Evolutionary conservation across 306 rosid species (phyloP).

Genomic region (Casuarina cunninghamiana): DNA sequence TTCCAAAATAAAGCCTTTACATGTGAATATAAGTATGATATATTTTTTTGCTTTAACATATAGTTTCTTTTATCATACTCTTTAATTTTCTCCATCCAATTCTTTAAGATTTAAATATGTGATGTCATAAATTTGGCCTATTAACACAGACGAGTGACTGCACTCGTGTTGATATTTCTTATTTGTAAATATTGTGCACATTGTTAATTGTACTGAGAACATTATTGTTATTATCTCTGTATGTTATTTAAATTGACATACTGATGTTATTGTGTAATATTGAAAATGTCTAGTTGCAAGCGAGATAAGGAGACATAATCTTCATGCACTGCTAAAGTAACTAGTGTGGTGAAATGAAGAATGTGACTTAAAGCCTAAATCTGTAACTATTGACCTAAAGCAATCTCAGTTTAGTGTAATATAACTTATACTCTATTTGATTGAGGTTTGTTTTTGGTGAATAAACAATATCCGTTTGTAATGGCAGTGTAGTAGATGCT

Average conservation of each 20-base stretch:
- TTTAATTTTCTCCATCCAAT: not conserved
- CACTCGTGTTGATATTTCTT: not conserved
- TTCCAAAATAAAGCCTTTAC: conserved; percentile 82
- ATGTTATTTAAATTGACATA: not conserved
- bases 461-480: not conserved
- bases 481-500: not conserved
- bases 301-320: not conserved
- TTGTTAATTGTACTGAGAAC: not conserved
- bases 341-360: not conserved
- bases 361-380: no score
- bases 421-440: no score
- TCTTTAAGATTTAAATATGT: not conserved
- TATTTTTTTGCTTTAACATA: conserved; percentile 5
- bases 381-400: no score
- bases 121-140: not conserved
- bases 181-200: not conserved
- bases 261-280: not conserved
- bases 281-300: not conserved
- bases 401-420: not conserved
- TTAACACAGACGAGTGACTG: not conserved
- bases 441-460: not conserved
- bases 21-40: conserved; percentile 82
- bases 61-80: conserved; percentile 14
- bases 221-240: not conserved
- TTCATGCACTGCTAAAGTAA: not conserved